A percentile compares a stretch with the other conserved stretches of the same genome.
phyloP scores from a whole-genome alignment of 768 basidiomycete genomes.

The Suillus luteus region DNA sequence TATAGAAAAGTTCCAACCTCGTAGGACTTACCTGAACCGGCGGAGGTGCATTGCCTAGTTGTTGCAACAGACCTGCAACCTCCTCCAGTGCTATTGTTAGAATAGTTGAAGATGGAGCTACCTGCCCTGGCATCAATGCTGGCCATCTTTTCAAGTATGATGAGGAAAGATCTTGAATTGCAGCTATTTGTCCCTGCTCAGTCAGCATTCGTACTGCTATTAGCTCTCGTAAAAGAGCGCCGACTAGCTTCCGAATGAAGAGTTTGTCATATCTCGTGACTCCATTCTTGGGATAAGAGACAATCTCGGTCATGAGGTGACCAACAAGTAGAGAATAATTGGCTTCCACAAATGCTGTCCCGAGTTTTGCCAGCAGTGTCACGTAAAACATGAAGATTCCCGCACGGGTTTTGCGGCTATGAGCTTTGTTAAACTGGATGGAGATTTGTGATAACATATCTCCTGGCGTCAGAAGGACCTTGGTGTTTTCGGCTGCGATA shows the following conservation, averaged over 20 bases:
- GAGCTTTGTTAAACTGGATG: conserved; percentile 74
- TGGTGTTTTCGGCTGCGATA: conserved; percentile 53
- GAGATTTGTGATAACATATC: conserved; percentile 89
- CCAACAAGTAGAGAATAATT: conserved; percentile 79
- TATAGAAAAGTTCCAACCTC: neutral
- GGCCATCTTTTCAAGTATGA: conserved; percentile 91
- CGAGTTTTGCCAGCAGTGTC: conserved; percentile 73
- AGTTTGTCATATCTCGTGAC: conserved; percentile 73
- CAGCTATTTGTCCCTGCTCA: conserved; percentile 91
- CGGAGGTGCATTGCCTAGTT: conserved; percentile 89
- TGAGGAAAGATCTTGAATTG: conserved; percentile 83
- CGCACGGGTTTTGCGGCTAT: conserved; percentile 71
- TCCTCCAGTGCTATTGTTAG: conserved; percentile 79
- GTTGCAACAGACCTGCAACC: conserved; percentile 81
- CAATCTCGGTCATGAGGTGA: conserved; percentile 80
- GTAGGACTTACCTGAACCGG: conserved; percentile 67
- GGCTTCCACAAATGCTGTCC: conserved; percentile 73
- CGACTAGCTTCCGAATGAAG: conserved; percentile 70
- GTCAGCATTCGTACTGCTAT: conserved; percentile 87
- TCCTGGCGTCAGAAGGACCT: conserved; percentile 65
- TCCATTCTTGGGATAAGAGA: conserved; percentile 56
- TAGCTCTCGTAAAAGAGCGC: conserved; percentile 79
- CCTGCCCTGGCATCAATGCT: conserved; percentile 85
- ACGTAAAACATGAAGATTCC: conserved; percentile 91
- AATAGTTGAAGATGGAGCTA: conserved; percentile 63